Evolutionary conservation across 768 basidiomycete species (phyloP).

Genomic region (Dioszegia hungarica): DNA sequence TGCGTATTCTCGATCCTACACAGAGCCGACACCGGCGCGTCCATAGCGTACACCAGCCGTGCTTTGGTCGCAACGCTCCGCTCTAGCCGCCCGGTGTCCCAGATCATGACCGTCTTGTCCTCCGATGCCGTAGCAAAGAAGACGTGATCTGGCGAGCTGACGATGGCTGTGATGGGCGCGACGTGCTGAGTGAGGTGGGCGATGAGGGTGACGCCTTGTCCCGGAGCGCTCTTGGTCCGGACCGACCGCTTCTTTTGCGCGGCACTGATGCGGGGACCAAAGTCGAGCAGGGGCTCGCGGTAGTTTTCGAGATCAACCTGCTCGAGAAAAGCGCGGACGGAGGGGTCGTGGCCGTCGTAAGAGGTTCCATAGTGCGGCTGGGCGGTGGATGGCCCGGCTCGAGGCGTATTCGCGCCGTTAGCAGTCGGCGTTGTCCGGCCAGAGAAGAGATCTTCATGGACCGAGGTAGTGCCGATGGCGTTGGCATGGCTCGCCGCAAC

Average conservation of each 20-base stretch:
- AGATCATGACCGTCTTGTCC: constrained; percentile 52
- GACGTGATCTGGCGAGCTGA: constrained; percentile 85
- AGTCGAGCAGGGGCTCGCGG: constrained; percentile 79
- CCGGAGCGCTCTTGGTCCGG: constrained; percentile 40
- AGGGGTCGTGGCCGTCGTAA: constrained; percentile 66
- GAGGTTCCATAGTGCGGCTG: constrained; percentile 46
- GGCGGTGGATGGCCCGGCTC: background rate
- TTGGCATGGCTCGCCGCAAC: constrained; percentile 71
- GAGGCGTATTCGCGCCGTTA: constrained; percentile 5
- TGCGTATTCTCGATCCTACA: constrained; percentile 67
- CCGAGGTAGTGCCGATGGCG: constrained; percentile 73
- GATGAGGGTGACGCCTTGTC: constrained; percentile 72
- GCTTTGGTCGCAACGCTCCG: constrained; percentile 83
- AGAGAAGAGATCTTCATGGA: constrained; percentile 59
- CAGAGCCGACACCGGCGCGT: constrained; percentile 63
- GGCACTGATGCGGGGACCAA: constrained; percentile 80
- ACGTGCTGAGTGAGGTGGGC: constrained; percentile 79
- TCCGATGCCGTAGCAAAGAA: constrained; percentile 61
- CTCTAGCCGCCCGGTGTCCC: constrained; percentile 75
- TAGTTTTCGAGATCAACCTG: constrained; percentile 78
- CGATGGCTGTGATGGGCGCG: constrained; percentile 70
- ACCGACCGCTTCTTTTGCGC: constrained; percentile 58
- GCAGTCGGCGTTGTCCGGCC: constrained; percentile 66
- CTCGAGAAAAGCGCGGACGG: constrained; percentile 81
- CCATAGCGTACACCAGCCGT: constrained; percentile 53